phyloP scores from a whole-genome alignment of 345 rosid genomes.

The Bretschneidera sinensis region DNA sequence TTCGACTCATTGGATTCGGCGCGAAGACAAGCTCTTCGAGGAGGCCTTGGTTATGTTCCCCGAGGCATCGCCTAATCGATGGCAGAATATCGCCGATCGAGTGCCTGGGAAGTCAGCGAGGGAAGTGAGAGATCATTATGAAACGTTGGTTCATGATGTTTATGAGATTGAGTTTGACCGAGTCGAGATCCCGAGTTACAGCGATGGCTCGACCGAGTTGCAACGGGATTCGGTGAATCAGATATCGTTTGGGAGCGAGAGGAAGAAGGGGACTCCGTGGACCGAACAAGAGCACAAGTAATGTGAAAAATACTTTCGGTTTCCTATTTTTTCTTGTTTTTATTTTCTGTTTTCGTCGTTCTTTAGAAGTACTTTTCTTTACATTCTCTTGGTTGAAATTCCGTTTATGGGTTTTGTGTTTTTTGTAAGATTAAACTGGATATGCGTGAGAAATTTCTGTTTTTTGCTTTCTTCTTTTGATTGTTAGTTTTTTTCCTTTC shows the following conservation, averaged over 20 bases:
- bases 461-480: no score
- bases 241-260: conserved; percentile 46
- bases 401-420: neutral
- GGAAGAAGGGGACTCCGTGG: conserved; percentile 77
- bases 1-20: conserved; percentile 47
- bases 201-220: conserved; percentile 21
- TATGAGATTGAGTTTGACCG: conserved; percentile 64
- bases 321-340: neutral
- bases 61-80: conserved; percentile 53
- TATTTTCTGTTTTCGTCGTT: neutral
- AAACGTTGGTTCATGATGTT: conserved; percentile 52
- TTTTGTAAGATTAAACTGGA: neutral
- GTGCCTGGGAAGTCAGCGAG: conserved; percentile 41
- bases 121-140: conserved; percentile 58
- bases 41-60: conserved; percentile 48
- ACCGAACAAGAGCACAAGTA: conserved; percentile 34
- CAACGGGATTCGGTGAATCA: conserved; percentile 32
- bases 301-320: no score
- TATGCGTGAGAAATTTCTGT: no score
- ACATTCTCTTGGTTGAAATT: neutral
- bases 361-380: neutral
- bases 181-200: conserved; percentile 54
- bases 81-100: conserved; percentile 53
- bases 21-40: conserved; percentile 74
- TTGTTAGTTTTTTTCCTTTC: no score